Percentiles rank a stretch among this genome's conserved stretches.
phyloP scores from a whole-genome alignment of 2,329 filamentous ascomycete genomes.

The Fusarium poae region DNA sequence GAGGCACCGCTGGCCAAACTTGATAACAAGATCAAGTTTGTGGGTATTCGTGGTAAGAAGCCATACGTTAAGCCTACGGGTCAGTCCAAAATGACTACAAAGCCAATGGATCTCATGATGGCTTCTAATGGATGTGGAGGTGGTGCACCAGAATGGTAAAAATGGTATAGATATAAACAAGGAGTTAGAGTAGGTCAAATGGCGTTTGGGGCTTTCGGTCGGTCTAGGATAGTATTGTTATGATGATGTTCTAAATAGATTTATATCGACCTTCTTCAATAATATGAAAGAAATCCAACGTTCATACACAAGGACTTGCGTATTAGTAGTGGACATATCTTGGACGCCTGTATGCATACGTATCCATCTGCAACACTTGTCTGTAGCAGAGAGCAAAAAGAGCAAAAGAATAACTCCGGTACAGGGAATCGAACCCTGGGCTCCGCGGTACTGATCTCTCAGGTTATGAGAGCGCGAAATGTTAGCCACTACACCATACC shows the following conservation, averaged over 20 bases:
- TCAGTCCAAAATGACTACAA: conserved; percentile 52
- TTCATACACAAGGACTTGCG: neutral
- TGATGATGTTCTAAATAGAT: neutral
- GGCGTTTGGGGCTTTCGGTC: conserved; percentile 21
- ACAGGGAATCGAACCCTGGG: conserved; percentile 50
- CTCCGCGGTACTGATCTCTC: conserved; percentile 46
- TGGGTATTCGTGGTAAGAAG: conserved; percentile 60
- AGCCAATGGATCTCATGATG: conserved; percentile 55
- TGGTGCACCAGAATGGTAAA: conserved; percentile 62
- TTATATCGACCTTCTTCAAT: neutral
- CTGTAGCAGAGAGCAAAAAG: conserved; percentile 1
- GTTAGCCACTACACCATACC: conserved; percentile 54
- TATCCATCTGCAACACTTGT: too few relatives aligned
- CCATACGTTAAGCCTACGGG: conserved; percentile 55
- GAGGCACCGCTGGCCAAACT: conserved; percentile 58
- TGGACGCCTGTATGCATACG: too few relatives aligned
- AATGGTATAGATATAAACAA: conserved; percentile 5
- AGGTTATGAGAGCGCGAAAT: conserved; percentile 52
- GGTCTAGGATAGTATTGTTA: neutral
- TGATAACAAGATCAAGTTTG: conserved; percentile 61
- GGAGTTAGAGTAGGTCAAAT: conserved; percentile 3
- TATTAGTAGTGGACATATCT: too few relatives aligned
- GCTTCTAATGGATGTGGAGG: conserved; percentile 57
- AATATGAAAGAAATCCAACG: neutral
- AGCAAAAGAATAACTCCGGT: conserved; percentile 29